phyloP scores from a whole-genome alignment of 2,329 filamentous ascomycete species.

The Trichoderma hamatum region DNA sequence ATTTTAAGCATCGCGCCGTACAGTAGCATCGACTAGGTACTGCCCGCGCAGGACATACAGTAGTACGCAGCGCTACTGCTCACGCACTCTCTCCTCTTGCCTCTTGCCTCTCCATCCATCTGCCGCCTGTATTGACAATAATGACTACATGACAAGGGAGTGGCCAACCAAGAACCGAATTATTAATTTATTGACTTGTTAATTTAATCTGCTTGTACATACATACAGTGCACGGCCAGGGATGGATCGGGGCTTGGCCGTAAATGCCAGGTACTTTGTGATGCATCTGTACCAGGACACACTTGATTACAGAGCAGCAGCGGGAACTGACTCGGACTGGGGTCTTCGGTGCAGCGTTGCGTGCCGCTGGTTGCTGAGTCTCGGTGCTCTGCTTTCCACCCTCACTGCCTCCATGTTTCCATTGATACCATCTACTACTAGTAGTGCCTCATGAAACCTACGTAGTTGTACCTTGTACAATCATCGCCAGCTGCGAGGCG shows the following conservation, averaged over 20 bases:
- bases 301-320: slow-evolving; percentile 5
- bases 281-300: neutral
- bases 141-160: neutral
- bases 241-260: neutral
- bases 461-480: neutral
- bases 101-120: neutral
- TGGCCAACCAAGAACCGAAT: neutral
- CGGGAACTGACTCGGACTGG: slow-evolving; percentile 5
- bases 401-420: neutral
- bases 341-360: neutral
- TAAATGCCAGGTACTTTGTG: neutral
- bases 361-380: no score
- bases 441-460: no score
- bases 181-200: neutral
- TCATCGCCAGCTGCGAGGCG: neutral
- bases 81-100: neutral
- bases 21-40: no score
- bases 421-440: no score
- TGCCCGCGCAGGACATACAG: no score
- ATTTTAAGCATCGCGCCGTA: slow-evolving; percentile 3
- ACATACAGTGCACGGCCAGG: neutral
- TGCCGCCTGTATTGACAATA: neutral
- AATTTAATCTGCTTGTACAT: neutral
- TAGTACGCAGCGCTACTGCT: neutral
- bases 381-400: neutral